A percentile compares a stretch with the other conserved stretches of the same genome.
Conservation (phyloP, 2,329 filamentous ascomycete genomes). For the Lecanosticta acicola region DNA sequence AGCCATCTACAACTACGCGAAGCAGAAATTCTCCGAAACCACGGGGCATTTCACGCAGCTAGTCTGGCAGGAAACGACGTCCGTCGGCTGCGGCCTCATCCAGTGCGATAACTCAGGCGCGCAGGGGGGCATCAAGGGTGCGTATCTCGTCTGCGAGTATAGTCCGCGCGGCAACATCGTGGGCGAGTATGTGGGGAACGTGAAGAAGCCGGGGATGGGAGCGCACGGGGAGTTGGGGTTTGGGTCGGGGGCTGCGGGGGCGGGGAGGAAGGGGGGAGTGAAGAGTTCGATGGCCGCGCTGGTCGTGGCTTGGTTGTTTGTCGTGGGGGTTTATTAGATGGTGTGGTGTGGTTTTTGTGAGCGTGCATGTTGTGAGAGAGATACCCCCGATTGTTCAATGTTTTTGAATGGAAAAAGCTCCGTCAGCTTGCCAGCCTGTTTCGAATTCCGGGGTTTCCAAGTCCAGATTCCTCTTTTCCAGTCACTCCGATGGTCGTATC, state of each 20-base stretch:
- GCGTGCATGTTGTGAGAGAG: not conserved
- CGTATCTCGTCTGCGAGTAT: conserved; percentile 37
- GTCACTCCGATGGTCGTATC: no score
- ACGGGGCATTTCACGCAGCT: conserved; percentile 33
- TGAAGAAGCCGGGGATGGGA: conserved; percentile 21
- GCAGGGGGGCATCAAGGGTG: conserved; percentile 13
- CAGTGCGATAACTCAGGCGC: conserved; percentile 18
- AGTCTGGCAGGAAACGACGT: conserved; percentile 30
- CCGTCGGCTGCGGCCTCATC: conserved; percentile 27
- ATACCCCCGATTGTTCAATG: conserved; percentile 6
- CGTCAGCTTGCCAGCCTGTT: not conserved
- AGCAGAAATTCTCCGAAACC: conserved; percentile 23
- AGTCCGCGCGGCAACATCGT: conserved; percentile 34
- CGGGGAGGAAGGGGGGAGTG: conserved; percentile 1
- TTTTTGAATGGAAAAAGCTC: not conserved
- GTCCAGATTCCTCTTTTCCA: no score
- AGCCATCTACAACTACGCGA: conserved; percentile 25
- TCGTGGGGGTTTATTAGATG: not conserved
- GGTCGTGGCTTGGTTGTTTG: conserved; percentile 7
- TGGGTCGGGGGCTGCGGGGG: conserved; percentile 3
- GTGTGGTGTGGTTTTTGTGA: conserved; percentile 3
- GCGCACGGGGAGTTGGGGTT: not conserved
- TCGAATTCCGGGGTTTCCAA: no score
- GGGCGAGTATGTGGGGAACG: conserved; percentile 33
- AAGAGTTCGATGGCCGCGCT: conserved; percentile 5